These are phyloP conservation scores for Ceratocystis variospora DNA, from an alignment of 2,329 filamentous ascomycete genomes.

Conservation along the genomic window DNA sequence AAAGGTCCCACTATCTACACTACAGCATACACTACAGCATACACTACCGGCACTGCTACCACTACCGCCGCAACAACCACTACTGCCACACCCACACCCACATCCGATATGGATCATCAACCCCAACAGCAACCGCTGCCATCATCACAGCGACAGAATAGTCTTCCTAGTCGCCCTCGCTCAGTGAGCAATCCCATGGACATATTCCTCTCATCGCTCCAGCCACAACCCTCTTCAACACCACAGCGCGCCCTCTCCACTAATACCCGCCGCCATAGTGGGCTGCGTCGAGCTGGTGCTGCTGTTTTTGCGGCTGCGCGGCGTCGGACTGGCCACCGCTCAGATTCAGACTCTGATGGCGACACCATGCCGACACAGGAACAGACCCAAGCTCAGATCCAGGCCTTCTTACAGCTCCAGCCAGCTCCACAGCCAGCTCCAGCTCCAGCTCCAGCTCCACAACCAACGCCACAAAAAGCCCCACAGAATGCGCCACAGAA, in stretches of 20 bases:
- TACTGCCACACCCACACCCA: neutral
- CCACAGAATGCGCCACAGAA: neutral
- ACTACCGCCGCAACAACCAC: neutral
- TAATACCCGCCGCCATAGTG: neutral
- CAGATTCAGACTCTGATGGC: neutral
- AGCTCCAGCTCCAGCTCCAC: neutral
- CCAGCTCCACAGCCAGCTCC: neutral
- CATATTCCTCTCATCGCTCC: neutral
- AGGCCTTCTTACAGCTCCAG: neutral
- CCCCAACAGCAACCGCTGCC: neutral
- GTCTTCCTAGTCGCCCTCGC: neutral
- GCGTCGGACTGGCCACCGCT: neutral
- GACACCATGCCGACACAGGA: neutral
- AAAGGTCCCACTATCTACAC: neutral
- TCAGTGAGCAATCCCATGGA: neutral
- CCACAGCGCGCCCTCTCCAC: neutral
- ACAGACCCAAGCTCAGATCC: slow-evolving; percentile 6
- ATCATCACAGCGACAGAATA: neutral
- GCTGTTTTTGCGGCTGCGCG: slow-evolving; percentile 13
- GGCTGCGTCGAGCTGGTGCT: slow-evolving; percentile 11
- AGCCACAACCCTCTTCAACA: neutral
- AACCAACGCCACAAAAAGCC: neutral
- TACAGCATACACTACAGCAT: neutral
- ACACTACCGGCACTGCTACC: neutral
- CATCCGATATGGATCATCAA: neutral